Base-by-base conservation (phyloP, 495 filamentous ascomycete genomes). In the Filosporella fistucella region DNA sequence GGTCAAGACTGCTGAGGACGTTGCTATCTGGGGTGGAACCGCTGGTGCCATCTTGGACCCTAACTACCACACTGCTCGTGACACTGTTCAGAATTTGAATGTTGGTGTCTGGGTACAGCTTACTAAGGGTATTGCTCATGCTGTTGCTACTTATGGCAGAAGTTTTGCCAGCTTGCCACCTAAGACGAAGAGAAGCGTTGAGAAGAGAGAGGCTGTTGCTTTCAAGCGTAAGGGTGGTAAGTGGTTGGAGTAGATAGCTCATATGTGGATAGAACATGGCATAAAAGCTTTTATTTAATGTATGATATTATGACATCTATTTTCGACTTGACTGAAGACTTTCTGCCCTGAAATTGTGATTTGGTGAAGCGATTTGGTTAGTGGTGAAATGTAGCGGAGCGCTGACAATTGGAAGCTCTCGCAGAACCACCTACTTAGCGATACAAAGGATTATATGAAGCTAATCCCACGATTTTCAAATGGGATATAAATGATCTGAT, bases 1-100 rank as follows among this genome's bases (percentile, higher is more conserved):
- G 37, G 23, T 76, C 58, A 88, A 85, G 70, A 86, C 82, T 1
- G 68, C 65, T 13, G 71, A 66, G 30, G 70, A 87, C 60, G 80
- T 65, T 0, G 58, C 53, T 12, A 42, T 74, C 40, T 85, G 78
- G 40, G 84, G 84, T 42, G 84, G 84, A 20, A 36, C 70, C 39
- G 81, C 74, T 7, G 81, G 80, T 36, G 65, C 76, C 4, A 59
- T 70, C 12, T 77, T 74, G 48, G 85, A 88, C 60, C 56, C 56
- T 22, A 81, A 86, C 62, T 38, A 38, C 35, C 35, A 88, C 62
- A 52, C 57, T 6, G 63, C 61, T 0, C 71, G 74, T 1, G 85
- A 88, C 57, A 73, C 69, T 40, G 53, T 83, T 25, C 63, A 60
- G 30, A 88, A 88, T 58, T 59, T 85, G 32, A 74, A 76, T 50